phyloP scores from a whole-genome alignment of 306 rosid species.

The Cicer cuneatum region DNA sequence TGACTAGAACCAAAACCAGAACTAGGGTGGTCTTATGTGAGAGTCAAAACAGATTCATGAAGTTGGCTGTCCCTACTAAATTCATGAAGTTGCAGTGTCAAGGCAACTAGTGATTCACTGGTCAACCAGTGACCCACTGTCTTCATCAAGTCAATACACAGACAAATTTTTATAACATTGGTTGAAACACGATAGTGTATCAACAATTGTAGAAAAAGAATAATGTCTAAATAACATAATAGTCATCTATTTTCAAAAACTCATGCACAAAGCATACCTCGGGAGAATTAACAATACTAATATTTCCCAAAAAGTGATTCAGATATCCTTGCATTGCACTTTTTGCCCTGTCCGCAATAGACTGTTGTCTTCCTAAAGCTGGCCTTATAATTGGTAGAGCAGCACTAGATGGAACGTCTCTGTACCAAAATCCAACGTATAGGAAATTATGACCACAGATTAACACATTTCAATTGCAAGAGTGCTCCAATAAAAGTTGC shows the following conservation, averaged over 20 bases:
- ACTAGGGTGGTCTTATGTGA: slow-evolving; percentile 19
- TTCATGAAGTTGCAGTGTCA: not conserved
- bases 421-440: slow-evolving; percentile 55
- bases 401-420: slow-evolving; percentile 99
- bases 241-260: slow-evolving; percentile 32
- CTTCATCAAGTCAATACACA: not conserved
- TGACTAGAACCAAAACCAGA: slow-evolving; percentile 28
- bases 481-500: slow-evolving; percentile 26
- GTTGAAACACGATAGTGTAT: slow-evolving; percentile 20
- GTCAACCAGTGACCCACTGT: not conserved
- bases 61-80: slow-evolving; percentile 36
- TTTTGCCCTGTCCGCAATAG: slow-evolving; percentile 91
- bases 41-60: slow-evolving; percentile 15
- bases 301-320: slow-evolving; percentile 94
- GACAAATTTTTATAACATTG: not conserved
- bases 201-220: slow-evolving; percentile 5
- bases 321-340: slow-evolving; percentile 97
- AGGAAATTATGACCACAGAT: slow-evolving; percentile 44
- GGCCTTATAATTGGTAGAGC: slow-evolving; percentile 95
- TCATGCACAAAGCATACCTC: slow-evolving; percentile 70
- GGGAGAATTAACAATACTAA: slow-evolving; percentile 88
- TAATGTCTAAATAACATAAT: slow-evolving; percentile 21
- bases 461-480: slow-evolving; percentile 20
- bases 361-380: slow-evolving; percentile 89
- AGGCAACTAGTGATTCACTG: not conserved